A percentile compares a stretch with the other conserved stretches of the same genome.
phyloP scores from a whole-genome alignment of 768 basidiomycete species.

The Hysterangium stoloniferum region DNA sequence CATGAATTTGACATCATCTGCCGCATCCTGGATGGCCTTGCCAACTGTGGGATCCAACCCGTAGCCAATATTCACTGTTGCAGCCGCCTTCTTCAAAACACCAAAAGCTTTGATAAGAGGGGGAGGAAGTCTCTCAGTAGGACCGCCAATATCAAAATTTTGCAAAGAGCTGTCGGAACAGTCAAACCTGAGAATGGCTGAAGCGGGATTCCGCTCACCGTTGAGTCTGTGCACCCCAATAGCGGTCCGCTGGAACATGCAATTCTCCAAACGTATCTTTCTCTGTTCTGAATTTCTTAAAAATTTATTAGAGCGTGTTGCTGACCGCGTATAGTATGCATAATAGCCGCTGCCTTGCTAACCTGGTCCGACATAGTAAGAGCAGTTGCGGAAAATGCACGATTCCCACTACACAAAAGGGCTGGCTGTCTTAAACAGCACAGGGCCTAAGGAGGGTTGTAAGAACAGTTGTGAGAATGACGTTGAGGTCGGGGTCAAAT shows the following conservation, averaged over 20 bases:
- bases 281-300: constrained; percentile 62
- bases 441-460: too few relatives aligned
- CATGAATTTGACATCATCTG: constrained; percentile 69
- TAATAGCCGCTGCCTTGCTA: background rate
- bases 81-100: constrained; percentile 94
- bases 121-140: constrained; percentile 83
- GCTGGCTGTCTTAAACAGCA: too few relatives aligned
- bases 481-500: too few relatives aligned
- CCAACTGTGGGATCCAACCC: constrained; percentile 86
- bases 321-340: background rate
- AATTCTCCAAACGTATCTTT: constrained; percentile 95
- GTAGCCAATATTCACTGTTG: constrained; percentile 81
- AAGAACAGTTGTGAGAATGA: too few relatives aligned
- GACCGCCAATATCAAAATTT: constrained; percentile 98
- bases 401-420: too few relatives aligned
- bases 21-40: constrained; percentile 83
- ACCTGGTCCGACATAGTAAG: background rate
- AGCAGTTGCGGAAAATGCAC: background rate
- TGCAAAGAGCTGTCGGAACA: constrained; percentile 64
- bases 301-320: too few relatives aligned
- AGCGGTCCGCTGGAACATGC: constrained; percentile 77
- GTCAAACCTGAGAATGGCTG: background rate
- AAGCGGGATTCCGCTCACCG: constrained; percentile 38
- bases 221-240: constrained; percentile 99
- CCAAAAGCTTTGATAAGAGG: constrained; percentile 99